Evolutionary conservation across 768 basidiomycete genomes (phyloP), one percentile per base, ranked within the genome.

Genomic region (Rhodotorula paludigena): DNA sequence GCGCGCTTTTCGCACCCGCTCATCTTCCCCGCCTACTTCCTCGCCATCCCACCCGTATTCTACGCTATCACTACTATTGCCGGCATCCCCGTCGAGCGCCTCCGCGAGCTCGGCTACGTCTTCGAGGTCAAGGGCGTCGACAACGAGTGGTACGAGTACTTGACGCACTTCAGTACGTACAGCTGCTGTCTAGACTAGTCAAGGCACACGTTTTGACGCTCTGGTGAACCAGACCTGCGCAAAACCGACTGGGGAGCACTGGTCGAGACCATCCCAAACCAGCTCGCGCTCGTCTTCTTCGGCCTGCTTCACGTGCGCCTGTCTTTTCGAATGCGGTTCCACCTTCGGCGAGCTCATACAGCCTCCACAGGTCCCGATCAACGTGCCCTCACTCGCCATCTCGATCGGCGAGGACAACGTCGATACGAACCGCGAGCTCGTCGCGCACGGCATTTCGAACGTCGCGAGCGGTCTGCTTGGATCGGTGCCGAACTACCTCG

Each of bases 371-470:
- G n/a, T 75, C 87, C 91, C 89, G 57, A 77, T 92, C 55, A 92
- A 96, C 73, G 89, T 96, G 15, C 93, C 93, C 12, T 89, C 92
- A 12, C 80, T 97, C 20, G 87, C 91, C 85, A 76, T 99, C 21
- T 94, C 92, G 21, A 81, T 99, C 36, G 84, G 89, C 70, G 86
- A 87, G 74, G 92, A 97, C 72, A 80, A 82, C 55, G 83, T 96
- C 65, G 86, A 96, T 71, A 92, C 93, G 0, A 87, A 98, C 78
- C 87, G 87, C 68, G 94, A 99, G 77, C 85, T 98, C 16, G 84
- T 96, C 54, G 90, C 84, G 0, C 94, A 99, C 76, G 94, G 94
- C 15, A 87, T 89, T 66, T 92, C 91, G 2, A 97, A 99, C 77
- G 71, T 97, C 7, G 51, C 49, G 62, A 49, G 45, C 20, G 63